phyloP scores from a whole-genome alignment of 176 grass and related monocot genomes.

The Phoenix dactylifera region DNA sequence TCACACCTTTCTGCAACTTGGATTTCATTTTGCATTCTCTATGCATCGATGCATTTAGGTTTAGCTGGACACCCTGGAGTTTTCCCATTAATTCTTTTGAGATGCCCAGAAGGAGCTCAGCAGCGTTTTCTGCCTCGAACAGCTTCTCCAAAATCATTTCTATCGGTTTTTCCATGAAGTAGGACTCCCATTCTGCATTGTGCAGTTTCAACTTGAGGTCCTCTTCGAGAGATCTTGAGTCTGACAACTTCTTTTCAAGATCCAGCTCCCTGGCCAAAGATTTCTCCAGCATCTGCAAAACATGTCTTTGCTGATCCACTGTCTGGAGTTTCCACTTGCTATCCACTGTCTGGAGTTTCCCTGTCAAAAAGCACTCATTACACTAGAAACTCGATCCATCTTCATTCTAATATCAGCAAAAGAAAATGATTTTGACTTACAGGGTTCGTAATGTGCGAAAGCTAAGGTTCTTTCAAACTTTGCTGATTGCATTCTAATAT shows the following conservation, averaged over 20 bases:
- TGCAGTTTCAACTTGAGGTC: constrained; percentile 48
- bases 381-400: constrained; percentile 13
- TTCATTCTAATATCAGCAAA: not conserved
- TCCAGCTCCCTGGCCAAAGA: constrained; percentile 83
- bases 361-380: constrained; percentile 28
- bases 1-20: constrained; percentile 27
- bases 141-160: constrained; percentile 43
- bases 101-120: constrained; percentile 40
- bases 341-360: constrained; percentile 37
- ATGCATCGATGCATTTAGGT: constrained; percentile 20
- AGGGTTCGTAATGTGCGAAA: constrained; percentile 32
- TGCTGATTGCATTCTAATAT: constrained; percentile 55
- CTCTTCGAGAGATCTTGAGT: constrained; percentile 48
- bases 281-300: constrained; percentile 76
- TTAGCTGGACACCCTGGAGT: constrained; percentile 30
- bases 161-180: constrained; percentile 43
- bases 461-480: constrained; percentile 50
- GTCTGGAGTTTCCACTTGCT: constrained; percentile 23
- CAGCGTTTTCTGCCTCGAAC: constrained; percentile 67
- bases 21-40: constrained; percentile 35
- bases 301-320: constrained; percentile 52
- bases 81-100: constrained; percentile 51
- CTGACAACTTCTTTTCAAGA: constrained; percentile 73
- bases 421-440: constrained; percentile 35
- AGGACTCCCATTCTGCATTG: constrained; percentile 44